Evolutionary conservation across 495 filamentous ascomycete species (phyloP), one percentile per base, ranked within the genome.

Genomic region (Penicillium ochrochloron): DNA sequence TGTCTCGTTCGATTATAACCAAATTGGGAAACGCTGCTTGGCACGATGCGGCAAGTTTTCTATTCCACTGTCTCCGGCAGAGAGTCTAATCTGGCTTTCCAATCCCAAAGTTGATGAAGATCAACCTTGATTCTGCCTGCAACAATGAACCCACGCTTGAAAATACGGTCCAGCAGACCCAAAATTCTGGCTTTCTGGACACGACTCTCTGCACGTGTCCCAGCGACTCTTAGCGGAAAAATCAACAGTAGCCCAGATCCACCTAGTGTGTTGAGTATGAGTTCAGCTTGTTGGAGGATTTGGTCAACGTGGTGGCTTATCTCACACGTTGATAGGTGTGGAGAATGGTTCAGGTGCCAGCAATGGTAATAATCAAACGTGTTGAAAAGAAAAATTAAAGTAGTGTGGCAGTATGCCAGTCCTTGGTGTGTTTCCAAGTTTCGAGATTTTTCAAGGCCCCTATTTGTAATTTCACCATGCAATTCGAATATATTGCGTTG

Each of bases 1-100:
- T 29, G 5, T 17, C 27, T 11, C 51, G 51, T 27, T 53, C 51
- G 51, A 53, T 53, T 53, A 53, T 33, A 33, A 53, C 51, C 51
- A 3, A 53, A 53, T 29, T 53, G 51, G 51, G 51, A 53, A 53
- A 53, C 4, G 27, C n/a, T 3, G 14, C 51, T 17, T 17, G 51
- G 25, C 31, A 33, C 5, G 2, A 29, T 33, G 15, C 51, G 17
- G 51, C 5, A 53, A 33, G 9, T 3, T 23, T 46, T 46, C n/a
- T 46, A 46, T 11, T 46, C 7, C 19, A 33, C 2, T 17, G 5
- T 27, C 11, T n/a, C 31, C 5, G 27, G 14, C 4, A 17, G 14
- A 31, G 7, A 33, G 4, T 15, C 41, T 7, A 11, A 23, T 12
- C 9, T 53, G 12, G 14, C 51, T 53, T 29, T 33, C 31, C 27